Evolutionary conservation across 1,284 basidiomycete species (phyloP).

Genomic region (Marasmius tenuissimus): DNA sequence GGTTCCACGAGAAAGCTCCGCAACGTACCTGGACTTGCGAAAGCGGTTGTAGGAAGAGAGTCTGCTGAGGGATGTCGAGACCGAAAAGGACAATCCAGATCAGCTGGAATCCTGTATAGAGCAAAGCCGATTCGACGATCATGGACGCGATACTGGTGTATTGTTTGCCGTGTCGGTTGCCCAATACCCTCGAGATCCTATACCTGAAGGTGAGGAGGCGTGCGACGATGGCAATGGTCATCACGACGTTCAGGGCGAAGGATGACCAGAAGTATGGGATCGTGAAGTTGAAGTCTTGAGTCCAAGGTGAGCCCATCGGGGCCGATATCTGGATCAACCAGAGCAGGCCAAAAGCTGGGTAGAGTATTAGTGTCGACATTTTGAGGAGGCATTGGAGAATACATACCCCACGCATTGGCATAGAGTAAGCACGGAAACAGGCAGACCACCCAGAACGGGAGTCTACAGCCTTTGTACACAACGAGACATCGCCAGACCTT

Average conservation of each 20-base stretch:
- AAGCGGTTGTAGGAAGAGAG: conserved; percentile 6
- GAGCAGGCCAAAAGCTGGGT: conserved; percentile 2
- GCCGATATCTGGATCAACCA: conserved; percentile 9
- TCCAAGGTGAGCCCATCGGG: not conserved
- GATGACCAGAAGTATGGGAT: conserved; percentile 4
- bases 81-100: conserved; percentile 7
- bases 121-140: conserved; percentile 4
- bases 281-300: not conserved
- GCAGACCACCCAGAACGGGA: conserved; percentile 3
- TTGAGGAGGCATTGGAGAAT: not conserved
- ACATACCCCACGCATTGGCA: not conserved
- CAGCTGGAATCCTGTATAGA: conserved; percentile 3
- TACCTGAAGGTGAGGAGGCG: conserved; percentile 4
- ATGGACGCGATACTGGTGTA: conserved; percentile 5
- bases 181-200: conserved; percentile 4
- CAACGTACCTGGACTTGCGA: conserved; percentile 5
- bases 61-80: not conserved
- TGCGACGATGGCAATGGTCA: conserved; percentile 3
- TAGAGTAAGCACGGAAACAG: conserved; percentile 1
- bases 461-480: not conserved
- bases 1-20: not conserved
- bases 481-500: conserved; percentile 7
- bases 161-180: conserved; percentile 1
- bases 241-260: conserved; percentile 4
- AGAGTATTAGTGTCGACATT: not conserved